Conservation (phyloP, 352 stramenopile genomes). For the Globisporangium splendens region DNA sequence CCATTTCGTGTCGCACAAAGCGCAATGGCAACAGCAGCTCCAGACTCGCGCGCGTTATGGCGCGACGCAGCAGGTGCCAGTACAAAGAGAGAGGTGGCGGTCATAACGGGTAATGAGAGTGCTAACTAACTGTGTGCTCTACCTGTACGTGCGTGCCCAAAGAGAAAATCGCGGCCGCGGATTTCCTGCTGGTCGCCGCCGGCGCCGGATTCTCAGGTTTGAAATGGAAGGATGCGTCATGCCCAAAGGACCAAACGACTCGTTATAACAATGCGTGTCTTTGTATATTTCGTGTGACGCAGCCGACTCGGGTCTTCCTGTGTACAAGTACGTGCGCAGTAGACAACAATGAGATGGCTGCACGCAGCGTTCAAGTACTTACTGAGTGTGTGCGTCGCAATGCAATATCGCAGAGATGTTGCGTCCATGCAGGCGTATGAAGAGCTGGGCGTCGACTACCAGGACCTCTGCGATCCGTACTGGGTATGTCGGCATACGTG, state of each 20-base stretch:
- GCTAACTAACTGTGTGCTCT: neutral
- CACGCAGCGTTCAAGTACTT: neutral
- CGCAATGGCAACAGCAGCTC: neutral
- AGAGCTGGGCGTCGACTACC: slow-evolving; percentile 78
- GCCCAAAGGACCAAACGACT: too few relatives aligned
- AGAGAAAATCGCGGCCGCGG: slow-evolving; percentile 68
- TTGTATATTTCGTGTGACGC: neutral
- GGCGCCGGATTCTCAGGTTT: slow-evolving; percentile 87
- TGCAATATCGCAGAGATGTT: slow-evolving; percentile 73
- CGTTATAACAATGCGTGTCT: neutral
- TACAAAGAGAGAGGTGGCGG: neutral
- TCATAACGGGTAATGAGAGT: too few relatives aligned
- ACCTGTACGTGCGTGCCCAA: neutral
- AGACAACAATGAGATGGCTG: neutral
- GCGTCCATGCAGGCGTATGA: slow-evolving; percentile 81
- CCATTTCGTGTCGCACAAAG: neutral
- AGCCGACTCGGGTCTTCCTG: slow-evolving; percentile 84
- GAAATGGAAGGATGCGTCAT: neutral
- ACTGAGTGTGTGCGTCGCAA: neutral
- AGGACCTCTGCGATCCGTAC: slow-evolving; percentile 86
- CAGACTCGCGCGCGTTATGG: slow-evolving; percentile 14
- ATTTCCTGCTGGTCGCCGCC: slow-evolving; percentile 86
- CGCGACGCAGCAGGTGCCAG: slow-evolving; percentile 28
- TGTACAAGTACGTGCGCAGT: slow-evolving; percentile 70
- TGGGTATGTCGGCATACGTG: slow-evolving; percentile 28